A percentile compares a stretch with the other conserved stretches of the same genome.
These are phyloP conservation scores for Aureobasidium uvarum DNA, from an alignment of 2,329 filamentous ascomycete genomes.

Conservation along the genomic window DNA sequence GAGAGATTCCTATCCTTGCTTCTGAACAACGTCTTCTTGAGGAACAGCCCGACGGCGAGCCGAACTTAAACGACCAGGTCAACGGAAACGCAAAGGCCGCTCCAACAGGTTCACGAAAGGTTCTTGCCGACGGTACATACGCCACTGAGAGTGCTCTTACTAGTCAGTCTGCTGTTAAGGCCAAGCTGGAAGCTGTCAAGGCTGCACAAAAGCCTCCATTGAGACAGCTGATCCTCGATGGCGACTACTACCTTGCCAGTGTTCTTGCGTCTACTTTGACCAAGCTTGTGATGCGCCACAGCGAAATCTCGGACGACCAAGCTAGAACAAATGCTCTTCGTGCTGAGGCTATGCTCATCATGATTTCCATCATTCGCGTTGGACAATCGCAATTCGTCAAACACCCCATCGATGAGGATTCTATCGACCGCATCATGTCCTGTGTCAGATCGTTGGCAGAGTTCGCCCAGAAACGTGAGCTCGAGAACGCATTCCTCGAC, in stretches of 20 bases:
- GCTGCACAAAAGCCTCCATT: slow-evolving; percentile 94
- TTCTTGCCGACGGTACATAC: slow-evolving; percentile 94
- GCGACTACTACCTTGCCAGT: slow-evolving; percentile 93
- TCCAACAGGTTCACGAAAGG: slow-evolving; percentile 81
- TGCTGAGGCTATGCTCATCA: slow-evolving; percentile 98
- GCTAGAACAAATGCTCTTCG: slow-evolving; percentile 90
- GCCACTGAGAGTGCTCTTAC: slow-evolving; percentile 95
- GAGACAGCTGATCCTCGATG: slow-evolving; percentile 90
- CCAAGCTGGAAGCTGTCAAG: slow-evolving; percentile 93
- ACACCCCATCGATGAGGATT: slow-evolving; percentile 95
- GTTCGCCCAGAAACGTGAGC: slow-evolving; percentile 82
- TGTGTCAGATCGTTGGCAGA: slow-evolving; percentile 91
- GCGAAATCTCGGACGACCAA: slow-evolving; percentile 81
- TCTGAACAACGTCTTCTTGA: slow-evolving; percentile 92
- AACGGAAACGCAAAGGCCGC: slow-evolving; percentile 77
- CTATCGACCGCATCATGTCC: slow-evolving; percentile 97
- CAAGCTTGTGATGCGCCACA: slow-evolving; percentile 96
- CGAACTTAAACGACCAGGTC: slow-evolving; percentile 65
- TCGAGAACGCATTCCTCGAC: slow-evolving; percentile 89
- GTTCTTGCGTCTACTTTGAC: slow-evolving; percentile 95
- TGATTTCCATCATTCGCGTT: slow-evolving; percentile 98
- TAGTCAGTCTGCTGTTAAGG: slow-evolving; percentile 83
- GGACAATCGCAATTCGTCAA: slow-evolving; percentile 99
- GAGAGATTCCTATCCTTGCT: slow-evolving; percentile 94
- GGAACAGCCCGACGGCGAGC: slow-evolving; percentile 67